Conservation (phyloP, 2,329 filamentous ascomycete species). For the Akanthomyces dipterigenus region DNA sequence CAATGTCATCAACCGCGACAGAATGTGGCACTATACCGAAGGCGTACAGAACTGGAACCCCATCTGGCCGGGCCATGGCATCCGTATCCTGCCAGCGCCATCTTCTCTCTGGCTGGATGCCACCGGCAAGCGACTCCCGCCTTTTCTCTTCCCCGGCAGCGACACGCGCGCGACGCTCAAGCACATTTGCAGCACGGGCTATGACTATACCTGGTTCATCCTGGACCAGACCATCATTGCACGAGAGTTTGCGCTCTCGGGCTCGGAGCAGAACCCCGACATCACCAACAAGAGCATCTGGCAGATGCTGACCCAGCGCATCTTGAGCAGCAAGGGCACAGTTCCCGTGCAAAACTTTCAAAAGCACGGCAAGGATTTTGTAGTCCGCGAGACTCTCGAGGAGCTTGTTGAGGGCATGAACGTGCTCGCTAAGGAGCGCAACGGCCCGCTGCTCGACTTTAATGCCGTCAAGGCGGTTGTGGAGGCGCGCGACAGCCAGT, state of each 20-base stretch:
- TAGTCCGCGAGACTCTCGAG: constrained; percentile 48
- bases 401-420: constrained; percentile 55
- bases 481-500: constrained; percentile 47
- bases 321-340: constrained; percentile 47
- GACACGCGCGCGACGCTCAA: constrained; percentile 53
- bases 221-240: constrained; percentile 51
- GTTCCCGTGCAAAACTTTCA: constrained; percentile 51
- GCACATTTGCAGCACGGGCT: constrained; percentile 53
- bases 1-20: constrained; percentile 51
- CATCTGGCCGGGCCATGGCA: constrained; percentile 56
- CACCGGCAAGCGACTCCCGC: constrained; percentile 49
- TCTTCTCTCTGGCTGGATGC: constrained; percentile 59
- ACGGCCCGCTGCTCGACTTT: constrained; percentile 41
- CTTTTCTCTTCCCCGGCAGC: constrained; percentile 48
- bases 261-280: constrained; percentile 58
- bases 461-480: constrained; percentile 39
- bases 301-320: constrained; percentile 39
- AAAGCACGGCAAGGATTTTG: constrained; percentile 52
- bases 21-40: constrained; percentile 63
- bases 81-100: constrained; percentile 53
- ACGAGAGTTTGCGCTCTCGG: constrained; percentile 55
- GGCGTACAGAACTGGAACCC: constrained; percentile 55
- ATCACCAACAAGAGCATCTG: constrained; percentile 51
- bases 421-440: constrained; percentile 38
- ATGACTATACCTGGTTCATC: constrained; percentile 60